Evolutionary conservation across 768 basidiomycete genomes (phyloP).

Genomic region (Hypholoma sublateritium): DNA sequence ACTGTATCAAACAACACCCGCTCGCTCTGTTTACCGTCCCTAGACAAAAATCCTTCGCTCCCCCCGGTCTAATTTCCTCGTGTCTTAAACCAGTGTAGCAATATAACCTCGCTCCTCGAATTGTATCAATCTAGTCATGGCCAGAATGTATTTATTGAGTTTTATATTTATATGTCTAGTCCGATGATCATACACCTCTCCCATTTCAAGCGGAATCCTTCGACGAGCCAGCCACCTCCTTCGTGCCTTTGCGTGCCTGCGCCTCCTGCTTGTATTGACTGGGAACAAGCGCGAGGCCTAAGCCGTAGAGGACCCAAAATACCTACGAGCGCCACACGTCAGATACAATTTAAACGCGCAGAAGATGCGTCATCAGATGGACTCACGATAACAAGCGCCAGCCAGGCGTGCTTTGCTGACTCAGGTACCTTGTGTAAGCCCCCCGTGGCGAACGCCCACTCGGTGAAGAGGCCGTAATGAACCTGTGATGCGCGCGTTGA

Average conservation of each 20-base stretch:
- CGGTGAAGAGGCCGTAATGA: constrained; percentile 48
- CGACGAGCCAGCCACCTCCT: constrained; percentile 14
- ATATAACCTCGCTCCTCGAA: constrained; percentile 1
- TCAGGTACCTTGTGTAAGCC: constrained; percentile 35
- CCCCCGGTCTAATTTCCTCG: constrained; percentile 4
- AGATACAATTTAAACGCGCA: background rate
- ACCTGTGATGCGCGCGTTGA: constrained; percentile 28
- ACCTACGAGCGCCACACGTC: constrained; percentile 27
- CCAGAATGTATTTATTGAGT: constrained; percentile 21
- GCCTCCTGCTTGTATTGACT: constrained; percentile 44
- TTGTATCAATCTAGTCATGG: constrained; percentile 21
- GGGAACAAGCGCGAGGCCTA: constrained; percentile 44
- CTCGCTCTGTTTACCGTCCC: constrained; percentile 6
- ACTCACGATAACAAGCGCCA: constrained; percentile 42
- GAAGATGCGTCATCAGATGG: background rate
- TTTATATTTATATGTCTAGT: constrained; percentile 8
- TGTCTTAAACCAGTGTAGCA: constrained; percentile 11
- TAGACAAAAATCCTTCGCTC: constrained; percentile 12
- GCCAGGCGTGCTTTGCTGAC: constrained; percentile 45
- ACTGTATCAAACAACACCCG: constrained; percentile 22
- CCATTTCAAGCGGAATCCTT: constrained; percentile 8
- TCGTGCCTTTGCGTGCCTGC: constrained; percentile 16
- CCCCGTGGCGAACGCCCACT: constrained; percentile 37
- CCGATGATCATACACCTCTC: constrained; percentile 1
- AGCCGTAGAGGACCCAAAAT: constrained; percentile 45